Conservation (phyloP, 2,329 filamentous ascomycete genomes). For the Blastomyces silverae region DNA sequence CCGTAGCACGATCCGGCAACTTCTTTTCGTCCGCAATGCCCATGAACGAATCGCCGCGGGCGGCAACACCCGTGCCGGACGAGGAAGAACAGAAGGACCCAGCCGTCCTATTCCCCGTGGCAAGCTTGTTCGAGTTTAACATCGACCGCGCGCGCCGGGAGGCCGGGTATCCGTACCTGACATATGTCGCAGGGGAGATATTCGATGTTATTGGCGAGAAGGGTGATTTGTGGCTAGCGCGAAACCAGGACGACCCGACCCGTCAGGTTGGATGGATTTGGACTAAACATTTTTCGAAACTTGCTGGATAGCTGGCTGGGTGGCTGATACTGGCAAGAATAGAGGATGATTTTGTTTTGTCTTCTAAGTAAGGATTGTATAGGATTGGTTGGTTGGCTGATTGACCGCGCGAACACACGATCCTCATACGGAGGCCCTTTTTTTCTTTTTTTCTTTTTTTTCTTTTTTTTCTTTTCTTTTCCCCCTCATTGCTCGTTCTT, state of each 20-base stretch:
- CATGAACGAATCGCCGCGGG: constrained; percentile 56
- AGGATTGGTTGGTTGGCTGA: too few relatives aligned
- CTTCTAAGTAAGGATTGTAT: not conserved
- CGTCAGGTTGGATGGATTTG: constrained; percentile 92
- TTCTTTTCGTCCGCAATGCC: constrained; percentile 85
- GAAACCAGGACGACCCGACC: constrained; percentile 84
- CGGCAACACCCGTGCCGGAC: constrained; percentile 10
- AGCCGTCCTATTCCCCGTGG: constrained; percentile 74
- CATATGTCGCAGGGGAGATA: constrained; percentile 91
- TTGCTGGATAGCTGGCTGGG: constrained; percentile 25
- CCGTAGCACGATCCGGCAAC: constrained; percentile 58
- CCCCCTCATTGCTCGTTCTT: not conserved
- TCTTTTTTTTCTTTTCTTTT: not conserved
- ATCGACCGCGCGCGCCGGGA: constrained; percentile 88
- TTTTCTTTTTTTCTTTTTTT: not conserved
- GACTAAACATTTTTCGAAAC: constrained; percentile 87
- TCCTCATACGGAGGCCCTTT: not conserved
- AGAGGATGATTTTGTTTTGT: not conserved
- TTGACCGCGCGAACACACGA: not conserved
- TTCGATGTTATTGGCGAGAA: constrained; percentile 94
- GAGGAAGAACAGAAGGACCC: constrained; percentile 39
- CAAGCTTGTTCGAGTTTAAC: constrained; percentile 93
- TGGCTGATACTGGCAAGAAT: not conserved
- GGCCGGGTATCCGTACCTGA: constrained; percentile 90
- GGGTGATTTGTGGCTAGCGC: constrained; percentile 93